These are phyloP conservation scores for Cyclocybe cylindracea DNA, from an alignment of 768 basidiomycete genomes.

Conservation along the genomic window DNA sequence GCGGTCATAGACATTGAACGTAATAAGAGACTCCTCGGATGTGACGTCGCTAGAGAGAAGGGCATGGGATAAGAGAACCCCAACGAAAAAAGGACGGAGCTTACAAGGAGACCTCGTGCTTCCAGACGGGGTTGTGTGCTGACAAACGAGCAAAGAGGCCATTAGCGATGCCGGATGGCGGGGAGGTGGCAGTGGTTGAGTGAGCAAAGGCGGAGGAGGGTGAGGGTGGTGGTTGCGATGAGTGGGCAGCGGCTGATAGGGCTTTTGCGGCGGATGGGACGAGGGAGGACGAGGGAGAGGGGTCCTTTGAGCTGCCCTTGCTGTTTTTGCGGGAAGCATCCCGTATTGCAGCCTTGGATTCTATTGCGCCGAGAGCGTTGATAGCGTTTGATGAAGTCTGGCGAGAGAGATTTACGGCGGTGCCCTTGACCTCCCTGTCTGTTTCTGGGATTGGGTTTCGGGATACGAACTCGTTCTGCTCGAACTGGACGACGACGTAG, in stretches of 20 bases:
- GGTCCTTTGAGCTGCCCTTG: slow-evolving; percentile 42
- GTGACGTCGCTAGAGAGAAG: slow-evolving; percentile 90
- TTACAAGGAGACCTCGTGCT: slow-evolving; percentile 98
- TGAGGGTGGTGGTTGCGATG: slow-evolving; percentile 18
- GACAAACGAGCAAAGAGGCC: slow-evolving; percentile 67
- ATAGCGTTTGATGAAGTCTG: slow-evolving; percentile 61
- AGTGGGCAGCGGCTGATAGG: slow-evolving; percentile 35
- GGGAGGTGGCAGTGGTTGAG: slow-evolving; percentile 20
- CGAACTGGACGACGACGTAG: slow-evolving; percentile 97
- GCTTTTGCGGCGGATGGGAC: slow-evolving; percentile 27
- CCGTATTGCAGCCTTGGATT: slow-evolving; percentile 42
- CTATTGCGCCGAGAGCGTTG: slow-evolving; percentile 66
- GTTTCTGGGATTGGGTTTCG: slow-evolving; percentile 84
- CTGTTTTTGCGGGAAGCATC: slow-evolving; percentile 37
- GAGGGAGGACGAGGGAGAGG: slow-evolving; percentile 40
- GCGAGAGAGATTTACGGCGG: slow-evolving; percentile 56
- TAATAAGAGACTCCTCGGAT: slow-evolving; percentile 79
- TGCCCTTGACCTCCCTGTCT: slow-evolving; percentile 89
- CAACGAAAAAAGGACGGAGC: slow-evolving; percentile 32
- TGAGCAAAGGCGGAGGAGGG: slow-evolving; percentile 26
- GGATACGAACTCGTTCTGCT: slow-evolving; percentile 97
- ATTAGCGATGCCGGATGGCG: slow-evolving; percentile 27
- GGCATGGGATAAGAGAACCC: slow-evolving; percentile 17
- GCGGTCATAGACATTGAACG: slow-evolving; percentile 91
- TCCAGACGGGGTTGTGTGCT: slow-evolving; percentile 95